Evolutionary conservation across 371 early-diverging fungal genomes (phyloP).

Genomic region (Coemansia sp.): DNA sequence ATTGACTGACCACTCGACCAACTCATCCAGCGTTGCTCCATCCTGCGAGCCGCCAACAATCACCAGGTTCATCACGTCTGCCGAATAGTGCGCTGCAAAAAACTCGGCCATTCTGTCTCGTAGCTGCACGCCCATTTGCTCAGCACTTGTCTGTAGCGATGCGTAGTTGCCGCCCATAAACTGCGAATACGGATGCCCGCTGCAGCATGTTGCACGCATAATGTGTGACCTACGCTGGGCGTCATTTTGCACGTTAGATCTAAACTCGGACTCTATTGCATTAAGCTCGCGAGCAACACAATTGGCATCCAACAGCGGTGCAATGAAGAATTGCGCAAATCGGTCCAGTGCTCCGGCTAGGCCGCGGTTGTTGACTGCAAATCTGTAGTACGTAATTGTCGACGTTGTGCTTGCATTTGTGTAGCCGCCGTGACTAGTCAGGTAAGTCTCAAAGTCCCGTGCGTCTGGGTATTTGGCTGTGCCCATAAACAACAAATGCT

Average conservation of each 20-base stretch:
- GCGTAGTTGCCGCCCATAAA: slow-evolving; percentile 85
- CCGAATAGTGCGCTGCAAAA: slow-evolving; percentile 83
- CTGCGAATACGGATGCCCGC: slow-evolving; percentile 77
- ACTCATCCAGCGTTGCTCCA: slow-evolving; percentile 63
- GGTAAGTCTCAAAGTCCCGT: slow-evolving; percentile 70
- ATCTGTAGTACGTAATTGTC: slow-evolving; percentile 89
- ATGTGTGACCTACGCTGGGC: slow-evolving; percentile 81
- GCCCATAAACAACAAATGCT: slow-evolving; percentile 92
- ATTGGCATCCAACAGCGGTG: slow-evolving; percentile 77
- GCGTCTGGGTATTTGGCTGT: slow-evolving; percentile 84
- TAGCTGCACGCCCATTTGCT: slow-evolving; percentile 67
- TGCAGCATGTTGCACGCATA: slow-evolving; percentile 66
- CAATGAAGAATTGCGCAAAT: slow-evolving; percentile 89
- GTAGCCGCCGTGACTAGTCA: slow-evolving; percentile 72
- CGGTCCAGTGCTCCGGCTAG: slow-evolving; percentile 91
- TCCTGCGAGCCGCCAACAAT: slow-evolving; percentile 62
- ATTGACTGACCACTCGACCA: slow-evolving; percentile 79
- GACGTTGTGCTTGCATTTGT: slow-evolving; percentile 91
- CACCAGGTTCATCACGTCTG: slow-evolving; percentile 91
- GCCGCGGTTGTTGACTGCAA: slow-evolving; percentile 77
- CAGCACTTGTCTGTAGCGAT: slow-evolving; percentile 74
- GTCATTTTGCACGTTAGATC: slow-evolving; percentile 80
- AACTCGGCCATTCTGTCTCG: slow-evolving; percentile 81
- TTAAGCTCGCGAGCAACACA: slow-evolving; percentile 85
- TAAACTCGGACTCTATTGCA: slow-evolving; percentile 93